A percentile compares a stretch with the other conserved stretches of the same genome.
Evolutionary conservation across 83 land plant genomes (phyloP).

Genomic region (Larix sibirica): DNA sequence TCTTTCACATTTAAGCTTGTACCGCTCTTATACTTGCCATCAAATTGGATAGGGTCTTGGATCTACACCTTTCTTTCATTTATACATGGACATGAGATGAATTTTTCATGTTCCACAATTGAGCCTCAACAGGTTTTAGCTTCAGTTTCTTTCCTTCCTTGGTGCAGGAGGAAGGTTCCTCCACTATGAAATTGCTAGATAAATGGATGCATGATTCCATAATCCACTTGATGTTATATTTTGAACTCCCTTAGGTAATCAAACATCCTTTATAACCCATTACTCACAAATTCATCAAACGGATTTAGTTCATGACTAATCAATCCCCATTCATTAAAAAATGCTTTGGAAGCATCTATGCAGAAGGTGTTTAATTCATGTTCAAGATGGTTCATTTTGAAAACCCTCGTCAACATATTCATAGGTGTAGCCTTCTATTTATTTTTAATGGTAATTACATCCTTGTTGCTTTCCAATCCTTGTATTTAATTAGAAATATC

Average conservation of each 20-base stretch:
- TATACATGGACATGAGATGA: slow-evolving; percentile 46
- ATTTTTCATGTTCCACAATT: slow-evolving; percentile 61
- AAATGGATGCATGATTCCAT: slow-evolving; percentile 48
- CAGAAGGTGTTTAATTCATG: slow-evolving; percentile 22
- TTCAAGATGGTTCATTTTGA: slow-evolving; percentile 16
- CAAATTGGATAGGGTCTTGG: too few relatives aligned
- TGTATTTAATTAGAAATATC: too few relatives aligned
- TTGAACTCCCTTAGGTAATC: slow-evolving; percentile 46
- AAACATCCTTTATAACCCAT: slow-evolving; percentile 53
- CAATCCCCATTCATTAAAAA: slow-evolving; percentile 58
- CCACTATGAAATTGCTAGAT: slow-evolving; percentile 45
- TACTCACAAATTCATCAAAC: slow-evolving; percentile 44
- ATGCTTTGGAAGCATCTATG: slow-evolving; percentile 40
- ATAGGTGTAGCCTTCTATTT: too few relatives aligned
- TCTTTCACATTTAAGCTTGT: too few relatives aligned
- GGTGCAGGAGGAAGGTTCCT: slow-evolving; percentile 39
- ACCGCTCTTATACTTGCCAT: too few relatives aligned
- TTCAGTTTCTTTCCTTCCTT: slow-evolving; percentile 18
- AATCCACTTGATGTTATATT: slow-evolving; percentile 30
- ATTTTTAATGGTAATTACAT: too few relatives aligned
- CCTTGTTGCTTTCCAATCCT: too few relatives aligned
- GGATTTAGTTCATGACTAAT: slow-evolving; percentile 65
- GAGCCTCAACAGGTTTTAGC: slow-evolving; percentile 53
- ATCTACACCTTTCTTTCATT: background rate
- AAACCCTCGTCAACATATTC: background rate